These are phyloP conservation scores for Tephrocybe rancida DNA, from an alignment of 768 basidiomycete species.

Conservation along the genomic window DNA sequence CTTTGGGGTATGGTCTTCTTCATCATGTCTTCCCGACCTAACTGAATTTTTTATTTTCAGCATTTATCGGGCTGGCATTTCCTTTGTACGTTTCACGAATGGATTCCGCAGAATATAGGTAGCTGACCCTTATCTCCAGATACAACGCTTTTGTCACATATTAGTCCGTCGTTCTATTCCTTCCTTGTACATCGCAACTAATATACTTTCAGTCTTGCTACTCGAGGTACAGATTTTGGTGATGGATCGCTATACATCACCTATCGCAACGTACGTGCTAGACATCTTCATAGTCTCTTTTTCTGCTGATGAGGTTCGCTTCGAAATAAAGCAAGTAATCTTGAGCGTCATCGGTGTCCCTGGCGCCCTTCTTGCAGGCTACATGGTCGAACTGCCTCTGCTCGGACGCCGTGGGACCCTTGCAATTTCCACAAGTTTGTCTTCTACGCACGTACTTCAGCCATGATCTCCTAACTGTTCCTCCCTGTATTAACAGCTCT, in stretches of 20 bases:
- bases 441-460: conserved; percentile 1
- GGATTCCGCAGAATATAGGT: conserved; percentile 17
- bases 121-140: conserved; percentile 12
- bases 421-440: conserved; percentile 62
- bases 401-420: conserved; percentile 72
- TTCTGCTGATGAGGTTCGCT: neutral
- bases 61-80: conserved; percentile 76
- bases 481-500: conserved; percentile 47
- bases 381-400: conserved; percentile 64
- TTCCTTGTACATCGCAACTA: neutral
- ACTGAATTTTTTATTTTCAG: conserved; percentile 31
- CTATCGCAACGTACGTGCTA: conserved; percentile 61
- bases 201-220: conserved; percentile 48
- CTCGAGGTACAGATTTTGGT: conserved; percentile 69
- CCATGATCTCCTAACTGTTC: conserved; percentile 21
- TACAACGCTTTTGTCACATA: conserved; percentile 60
- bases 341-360: conserved; percentile 70
- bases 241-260: conserved; percentile 71
- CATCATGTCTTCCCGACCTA: neutral
- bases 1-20: conserved; percentile 40
- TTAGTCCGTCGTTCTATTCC: conserved; percentile 36
- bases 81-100: conserved; percentile 61
- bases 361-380: conserved; percentile 72
- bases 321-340: conserved; percentile 59
- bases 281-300: neutral